Conservation (phyloP, 2,329 filamentous ascomycete species). For the Tolypocladium pustulatum region DNA sequence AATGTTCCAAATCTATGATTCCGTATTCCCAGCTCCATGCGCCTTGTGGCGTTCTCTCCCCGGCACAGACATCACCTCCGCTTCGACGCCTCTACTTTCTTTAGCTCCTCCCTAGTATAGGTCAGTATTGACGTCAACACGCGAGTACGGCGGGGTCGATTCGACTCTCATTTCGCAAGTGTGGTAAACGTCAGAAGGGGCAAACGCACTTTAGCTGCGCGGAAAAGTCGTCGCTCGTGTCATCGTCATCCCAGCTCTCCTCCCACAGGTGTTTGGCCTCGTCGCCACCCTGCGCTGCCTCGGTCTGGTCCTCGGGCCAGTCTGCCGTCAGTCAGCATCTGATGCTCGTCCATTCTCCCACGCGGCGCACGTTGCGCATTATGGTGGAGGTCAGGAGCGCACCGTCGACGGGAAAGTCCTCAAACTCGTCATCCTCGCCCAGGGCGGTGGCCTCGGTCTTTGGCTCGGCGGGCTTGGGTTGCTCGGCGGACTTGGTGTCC, state of each 20-base stretch:
- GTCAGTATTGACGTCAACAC: conserved; percentile 4
- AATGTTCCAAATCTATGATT: not conserved
- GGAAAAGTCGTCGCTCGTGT: conserved; percentile 93
- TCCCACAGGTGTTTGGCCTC: conserved; percentile 82
- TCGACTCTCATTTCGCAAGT: not conserved
- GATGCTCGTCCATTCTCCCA: not conserved
- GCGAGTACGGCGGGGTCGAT: not conserved
- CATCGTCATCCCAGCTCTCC: conserved; percentile 99
- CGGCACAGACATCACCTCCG: conserved; percentile 33
- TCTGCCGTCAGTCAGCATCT: conserved; percentile 39
- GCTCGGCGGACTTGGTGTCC: conserved; percentile 18
- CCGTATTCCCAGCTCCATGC: conserved; percentile 6
- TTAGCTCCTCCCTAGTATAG: conserved; percentile 68
- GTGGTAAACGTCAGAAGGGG: not conserved
- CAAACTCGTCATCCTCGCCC: conserved; percentile 98
- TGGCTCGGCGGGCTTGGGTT: conserved; percentile 12
- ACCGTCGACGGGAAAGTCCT: conserved; percentile 98
- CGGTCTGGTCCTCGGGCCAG: conserved; percentile 86
- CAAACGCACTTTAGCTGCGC: conserved; percentile 74
- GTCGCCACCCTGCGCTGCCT: conserved; percentile 60
- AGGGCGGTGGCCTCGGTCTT: conserved; percentile 47
- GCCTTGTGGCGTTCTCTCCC: conserved; percentile 9
- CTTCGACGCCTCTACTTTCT: conserved; percentile 79
- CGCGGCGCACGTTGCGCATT: too few relatives aligned
- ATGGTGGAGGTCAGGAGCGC: conserved; percentile 12